Evolutionary conservation across 352 stramenopile species (phyloP).

Genomic region (Pythium angustatum): DNA sequence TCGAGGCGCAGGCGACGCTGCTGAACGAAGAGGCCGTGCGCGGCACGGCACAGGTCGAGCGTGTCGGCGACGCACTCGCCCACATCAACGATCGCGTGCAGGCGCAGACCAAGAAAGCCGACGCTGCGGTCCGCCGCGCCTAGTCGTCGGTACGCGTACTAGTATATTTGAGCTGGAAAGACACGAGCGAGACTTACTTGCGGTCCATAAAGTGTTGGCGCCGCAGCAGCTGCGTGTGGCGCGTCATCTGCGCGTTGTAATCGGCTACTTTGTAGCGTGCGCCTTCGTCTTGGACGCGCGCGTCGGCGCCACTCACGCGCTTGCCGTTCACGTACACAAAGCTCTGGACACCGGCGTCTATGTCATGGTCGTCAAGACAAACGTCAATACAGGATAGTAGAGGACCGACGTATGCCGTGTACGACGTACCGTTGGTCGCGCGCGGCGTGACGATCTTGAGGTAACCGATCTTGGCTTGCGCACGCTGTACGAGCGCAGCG

Average conservation of each 20-base stretch:
- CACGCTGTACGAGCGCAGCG: slow-evolving; percentile 64
- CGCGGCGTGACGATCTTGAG: slow-evolving; percentile 87
- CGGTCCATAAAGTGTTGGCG: slow-evolving; percentile 89
- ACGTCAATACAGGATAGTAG: neutral
- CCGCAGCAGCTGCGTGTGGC: slow-evolving; percentile 75
- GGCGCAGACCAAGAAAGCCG: slow-evolving; percentile 69
- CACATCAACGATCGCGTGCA: slow-evolving; percentile 68
- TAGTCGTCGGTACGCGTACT: too few relatives aligned
- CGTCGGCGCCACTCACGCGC: slow-evolving; percentile 48
- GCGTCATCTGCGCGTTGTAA: slow-evolving; percentile 65
- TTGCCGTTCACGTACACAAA: slow-evolving; percentile 85
- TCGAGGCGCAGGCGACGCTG: slow-evolving; percentile 68
- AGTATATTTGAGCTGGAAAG: too few relatives aligned
- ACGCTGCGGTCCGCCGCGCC: slow-evolving; percentile 33
- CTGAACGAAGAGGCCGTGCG: slow-evolving; percentile 66
- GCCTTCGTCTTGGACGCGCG: slow-evolving; percentile 41
- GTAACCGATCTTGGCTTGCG: slow-evolving; percentile 81
- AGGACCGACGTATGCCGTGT: too few relatives aligned
- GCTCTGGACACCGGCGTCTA: slow-evolving; percentile 70
- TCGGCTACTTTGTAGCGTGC: slow-evolving; percentile 74
- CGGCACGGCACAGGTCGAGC: slow-evolving; percentile 74
- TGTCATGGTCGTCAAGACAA: neutral
- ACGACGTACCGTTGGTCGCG: slow-evolving; percentile 41
- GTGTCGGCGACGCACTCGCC: slow-evolving; percentile 66
- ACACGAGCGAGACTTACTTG: too few relatives aligned